phyloP scores from a whole-genome alignment of 1,284 basidiomycete genomes.

The Vanrija sp. region DNA sequence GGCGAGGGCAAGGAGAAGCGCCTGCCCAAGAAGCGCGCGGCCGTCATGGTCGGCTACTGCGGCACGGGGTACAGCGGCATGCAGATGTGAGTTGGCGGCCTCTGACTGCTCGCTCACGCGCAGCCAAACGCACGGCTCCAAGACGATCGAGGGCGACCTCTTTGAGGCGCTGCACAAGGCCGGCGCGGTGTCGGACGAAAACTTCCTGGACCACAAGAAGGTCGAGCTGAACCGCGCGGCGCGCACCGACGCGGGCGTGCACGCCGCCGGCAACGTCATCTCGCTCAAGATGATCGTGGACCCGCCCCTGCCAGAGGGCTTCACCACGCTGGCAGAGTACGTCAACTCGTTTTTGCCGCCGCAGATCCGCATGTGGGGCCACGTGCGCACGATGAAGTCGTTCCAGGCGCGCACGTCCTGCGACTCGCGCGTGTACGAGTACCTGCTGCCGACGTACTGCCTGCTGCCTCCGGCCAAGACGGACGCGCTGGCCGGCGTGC shows the following conservation, averaged over 20 bases:
- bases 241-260: constrained; percentile 91
- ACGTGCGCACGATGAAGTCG: constrained; percentile 80
- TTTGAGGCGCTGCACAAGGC: constrained; percentile 84
- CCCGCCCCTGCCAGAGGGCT: constrained; percentile 65
- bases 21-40: constrained; percentile 56
- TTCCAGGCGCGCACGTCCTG: constrained; percentile 89
- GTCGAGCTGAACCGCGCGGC: constrained; percentile 84
- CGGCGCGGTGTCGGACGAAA: constrained; percentile 88
- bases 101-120: not conserved
- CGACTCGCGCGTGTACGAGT: constrained; percentile 94
- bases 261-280: constrained; percentile 85
- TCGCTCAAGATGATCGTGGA: constrained; percentile 83
- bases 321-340: constrained; percentile 57
- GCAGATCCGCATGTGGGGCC: constrained; percentile 89
- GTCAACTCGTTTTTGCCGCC: constrained; percentile 84
- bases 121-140: constrained; percentile 50
- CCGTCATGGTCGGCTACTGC: constrained; percentile 54
- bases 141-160: constrained; percentile 86
- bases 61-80: constrained; percentile 75
- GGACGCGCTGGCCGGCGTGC: constrained; percentile 58
- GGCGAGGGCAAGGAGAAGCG: constrained; percentile 30
- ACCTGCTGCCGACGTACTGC: constrained; percentile 91
- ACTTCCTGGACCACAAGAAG: constrained; percentile 86
- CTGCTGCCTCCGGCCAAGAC: constrained; percentile 84
- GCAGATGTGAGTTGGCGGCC: constrained; percentile 71